Evolutionary conservation across 257 asterid genomes (phyloP).

Genomic region (Salvia splendens): DNA sequence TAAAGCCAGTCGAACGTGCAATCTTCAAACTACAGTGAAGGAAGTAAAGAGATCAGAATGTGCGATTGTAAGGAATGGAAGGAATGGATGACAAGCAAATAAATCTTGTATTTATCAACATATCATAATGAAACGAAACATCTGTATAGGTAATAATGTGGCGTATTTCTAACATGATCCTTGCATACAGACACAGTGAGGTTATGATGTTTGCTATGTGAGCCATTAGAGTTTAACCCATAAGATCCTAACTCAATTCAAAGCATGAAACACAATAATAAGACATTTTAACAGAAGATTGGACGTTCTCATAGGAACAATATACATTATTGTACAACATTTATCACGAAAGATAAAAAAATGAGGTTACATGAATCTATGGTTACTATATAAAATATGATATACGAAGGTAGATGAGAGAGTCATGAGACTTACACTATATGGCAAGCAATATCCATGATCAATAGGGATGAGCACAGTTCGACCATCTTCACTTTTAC

Average conservation of each 20-base stretch:
- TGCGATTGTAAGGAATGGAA: not conserved
- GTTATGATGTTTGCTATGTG: not conserved
- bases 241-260: not conserved
- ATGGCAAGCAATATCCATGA: constrained; percentile 97
- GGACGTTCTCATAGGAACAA: no score
- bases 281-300: not conserved
- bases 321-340: not conserved
- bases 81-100: not conserved
- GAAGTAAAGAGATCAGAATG: constrained; percentile 7
- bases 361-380: not conserved
- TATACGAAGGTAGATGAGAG: constrained; percentile 11
- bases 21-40: constrained; percentile 57
- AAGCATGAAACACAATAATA: not conserved
- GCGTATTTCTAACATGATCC: not conserved
- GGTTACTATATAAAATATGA: not conserved
- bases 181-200: not conserved
- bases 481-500: constrained; percentile 66
- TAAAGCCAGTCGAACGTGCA: constrained; percentile 94
- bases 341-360: not conserved
- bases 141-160: not conserved
- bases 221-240: not conserved
- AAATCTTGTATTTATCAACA: not conserved
- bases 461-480: constrained; percentile 79
- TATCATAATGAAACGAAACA: not conserved
- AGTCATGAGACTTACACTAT: constrained; percentile 57